Conservation (phyloP, 1,284 basidiomycete genomes). For the Cystobasidium pallidum region DNA sequence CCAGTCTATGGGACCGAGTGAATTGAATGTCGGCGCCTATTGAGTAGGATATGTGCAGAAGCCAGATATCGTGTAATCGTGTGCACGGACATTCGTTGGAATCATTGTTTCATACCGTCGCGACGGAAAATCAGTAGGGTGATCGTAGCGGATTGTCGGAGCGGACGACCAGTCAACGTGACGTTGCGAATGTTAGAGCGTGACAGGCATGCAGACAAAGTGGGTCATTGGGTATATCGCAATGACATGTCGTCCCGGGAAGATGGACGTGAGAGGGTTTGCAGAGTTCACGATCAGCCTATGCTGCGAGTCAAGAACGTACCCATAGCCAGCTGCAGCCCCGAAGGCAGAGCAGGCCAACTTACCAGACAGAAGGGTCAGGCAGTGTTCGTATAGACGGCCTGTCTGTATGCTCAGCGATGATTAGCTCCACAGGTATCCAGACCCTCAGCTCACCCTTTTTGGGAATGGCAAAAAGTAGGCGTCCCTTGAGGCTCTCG, state of each 20-base stretch:
- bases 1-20: slow-evolving; percentile 81
- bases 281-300: slow-evolving; percentile 1
- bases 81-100: neutral
- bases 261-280: neutral
- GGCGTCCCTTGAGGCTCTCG: slow-evolving; percentile 67
- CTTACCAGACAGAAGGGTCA: slow-evolving; percentile 78
- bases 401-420: slow-evolving; percentile 61
- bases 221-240: too few species aligned
- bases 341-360: neutral
- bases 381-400: slow-evolving; percentile 87
- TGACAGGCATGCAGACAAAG: neutral
- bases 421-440: neutral
- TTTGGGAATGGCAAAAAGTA: slow-evolving; percentile 96
- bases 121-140: slow-evolving; percentile 7
- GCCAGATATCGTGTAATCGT: neutral
- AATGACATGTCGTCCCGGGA: too few species aligned
- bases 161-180: neutral
- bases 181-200: neutral
- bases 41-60: slow-evolving; percentile 29
- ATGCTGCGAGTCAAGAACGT: neutral
- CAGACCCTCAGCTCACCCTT: slow-evolving; percentile 68
- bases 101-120: neutral
- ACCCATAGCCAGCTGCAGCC: neutral
- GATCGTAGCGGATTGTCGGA: neutral
- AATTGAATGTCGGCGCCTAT: slow-evolving; percentile 98